Evolutionary conservation across 2,329 filamentous ascomycete genomes (phyloP), one percentile per base, ranked within the genome.

Genomic region (Pleurostoma richardsiae): DNA sequence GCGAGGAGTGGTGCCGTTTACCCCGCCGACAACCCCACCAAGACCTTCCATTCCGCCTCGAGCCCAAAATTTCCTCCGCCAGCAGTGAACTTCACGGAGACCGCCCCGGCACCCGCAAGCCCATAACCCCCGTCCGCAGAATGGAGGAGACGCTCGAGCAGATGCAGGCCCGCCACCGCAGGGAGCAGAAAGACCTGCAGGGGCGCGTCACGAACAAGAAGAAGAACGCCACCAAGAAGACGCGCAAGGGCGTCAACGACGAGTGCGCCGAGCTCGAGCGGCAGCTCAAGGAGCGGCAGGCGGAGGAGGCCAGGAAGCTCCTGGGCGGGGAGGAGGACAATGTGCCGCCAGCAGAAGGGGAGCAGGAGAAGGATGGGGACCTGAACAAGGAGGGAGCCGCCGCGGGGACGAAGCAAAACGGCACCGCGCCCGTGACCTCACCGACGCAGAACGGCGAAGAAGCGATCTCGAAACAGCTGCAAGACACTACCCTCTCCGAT

Each of bases 141-240:
- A 52, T 51, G 52, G 56, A 19, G 19, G 77, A 82, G 60, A 69
- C 74, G 7, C 81, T 94, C 67, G 91, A 96, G 50, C 83, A 88
- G 52, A 71, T 94, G 47, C 84, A 89, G 57, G 73, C 83, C 36
- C 86, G 85, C 41, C 94, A 99, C 65, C 84, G 89, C 58, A 94
- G 89, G 67, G 92, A 99, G 69, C 83, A 87, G 64, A 85, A 84
- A 56, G 92, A 97, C 51, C 77, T 99, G 29, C 88, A 95, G 65
- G 79, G 82, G 43, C 84, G 86, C 49, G 83, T 95, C 60, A 96
- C 89, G 4, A 90, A 86, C 69, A 97, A 96, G 77, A 99, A 96
- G 76, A 97, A 96, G 74, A 86, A 88, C 56, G 91, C 94, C 11
- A 95, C 86, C 41, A 99, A 97, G 70, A 90, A 83, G 81, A 91